Conservation (phyloP, 2,329 filamentous ascomycete species). For the Mycocentrospora acerina region DNA sequence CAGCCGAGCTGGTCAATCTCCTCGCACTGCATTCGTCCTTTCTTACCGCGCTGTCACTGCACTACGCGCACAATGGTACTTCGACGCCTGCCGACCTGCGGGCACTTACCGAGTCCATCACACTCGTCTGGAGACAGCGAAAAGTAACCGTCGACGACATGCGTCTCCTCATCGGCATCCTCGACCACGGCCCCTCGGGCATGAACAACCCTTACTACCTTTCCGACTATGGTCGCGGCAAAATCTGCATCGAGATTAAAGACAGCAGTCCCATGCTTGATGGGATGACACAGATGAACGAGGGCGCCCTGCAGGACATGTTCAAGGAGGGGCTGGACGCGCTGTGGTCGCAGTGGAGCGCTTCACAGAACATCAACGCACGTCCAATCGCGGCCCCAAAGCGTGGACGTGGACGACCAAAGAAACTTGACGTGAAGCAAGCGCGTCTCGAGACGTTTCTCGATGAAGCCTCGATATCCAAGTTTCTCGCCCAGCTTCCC, state of each 20-base stretch:
- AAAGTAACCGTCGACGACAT: constrained; percentile 50
- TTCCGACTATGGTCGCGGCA: constrained; percentile 47
- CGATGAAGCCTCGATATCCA: constrained; percentile 35
- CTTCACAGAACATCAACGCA: constrained; percentile 20
- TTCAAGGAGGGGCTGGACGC: constrained; percentile 53
- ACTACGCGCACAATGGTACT: constrained; percentile 53
- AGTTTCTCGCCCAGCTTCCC: constrained; percentile 60
- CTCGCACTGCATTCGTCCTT: constrained; percentile 51
- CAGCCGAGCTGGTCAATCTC: constrained; percentile 46
- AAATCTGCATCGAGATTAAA: constrained; percentile 45
- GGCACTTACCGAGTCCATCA: constrained; percentile 43
- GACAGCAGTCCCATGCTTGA: constrained; percentile 30
- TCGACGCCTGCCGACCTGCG: constrained; percentile 47
- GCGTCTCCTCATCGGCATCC: constrained; percentile 48
- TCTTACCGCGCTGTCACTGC: constrained; percentile 51
- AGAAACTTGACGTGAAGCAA: constrained; percentile 38
- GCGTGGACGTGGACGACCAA: constrained; percentile 37
- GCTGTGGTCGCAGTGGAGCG: constrained; percentile 48
- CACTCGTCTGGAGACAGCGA: constrained; percentile 49
- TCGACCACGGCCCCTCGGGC: constrained; percentile 31
- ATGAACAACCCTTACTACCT: constrained; percentile 41
- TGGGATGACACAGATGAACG: constrained; percentile 42
- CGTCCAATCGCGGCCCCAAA: constrained; percentile 36
- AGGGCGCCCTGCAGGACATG: constrained; percentile 50
- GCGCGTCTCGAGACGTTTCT: constrained; percentile 52